Base-by-base conservation (phyloP, 2,329 filamentous ascomycete species). In the Sporothrix pseudoabietina region DNA sequence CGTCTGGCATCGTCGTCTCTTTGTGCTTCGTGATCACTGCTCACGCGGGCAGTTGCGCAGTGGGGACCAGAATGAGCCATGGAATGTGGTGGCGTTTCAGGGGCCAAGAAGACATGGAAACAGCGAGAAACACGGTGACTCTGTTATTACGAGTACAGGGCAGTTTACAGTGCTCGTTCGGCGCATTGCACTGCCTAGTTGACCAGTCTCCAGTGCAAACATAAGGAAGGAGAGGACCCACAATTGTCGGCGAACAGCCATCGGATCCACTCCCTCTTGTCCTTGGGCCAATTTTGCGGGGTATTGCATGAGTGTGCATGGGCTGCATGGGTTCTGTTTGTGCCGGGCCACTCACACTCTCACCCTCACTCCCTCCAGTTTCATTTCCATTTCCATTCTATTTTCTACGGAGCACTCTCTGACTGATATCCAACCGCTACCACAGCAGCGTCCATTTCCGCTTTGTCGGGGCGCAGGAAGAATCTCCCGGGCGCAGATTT, bases 221-320 rank as follows among this genome's bases (percentile, higher is more conserved):
- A n/a, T n/a, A n/a, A n/a, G 35, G 32, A n/a, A 47, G 61, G 22
- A 26, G 30, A 19, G 12, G 44, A 14, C 9, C 44, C 65, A 52
- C 44, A 68, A 32, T 68, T 52, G n/a, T 44, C 26, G 26, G 65
- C 12, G 30, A 41, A 47, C 19, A 66, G 19, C 35, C 10, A 66
- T 4, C 19, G 30, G 44, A 52, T 52, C 65, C 65, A 68, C 65
- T 22, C 65, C 41, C 61, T 47, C 26, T 19, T 39, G 35, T n/a
- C 9, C 63, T 26, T 61, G 44, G 68, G 16, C 41, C 52, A 49
- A 70, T 73, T 74, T 74, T 74, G 73, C 73, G 73, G 73, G 73
- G 73, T 74, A 74, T 69, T 47, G 69, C 52, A 71, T 69, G 69
- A 69, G 30, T 69, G 16, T 47, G 55, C 19, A 26, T 35, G 61